Base-by-base conservation (phyloP, 164 flowering plant species). In the Tetrastigma voinierianum region DNA sequence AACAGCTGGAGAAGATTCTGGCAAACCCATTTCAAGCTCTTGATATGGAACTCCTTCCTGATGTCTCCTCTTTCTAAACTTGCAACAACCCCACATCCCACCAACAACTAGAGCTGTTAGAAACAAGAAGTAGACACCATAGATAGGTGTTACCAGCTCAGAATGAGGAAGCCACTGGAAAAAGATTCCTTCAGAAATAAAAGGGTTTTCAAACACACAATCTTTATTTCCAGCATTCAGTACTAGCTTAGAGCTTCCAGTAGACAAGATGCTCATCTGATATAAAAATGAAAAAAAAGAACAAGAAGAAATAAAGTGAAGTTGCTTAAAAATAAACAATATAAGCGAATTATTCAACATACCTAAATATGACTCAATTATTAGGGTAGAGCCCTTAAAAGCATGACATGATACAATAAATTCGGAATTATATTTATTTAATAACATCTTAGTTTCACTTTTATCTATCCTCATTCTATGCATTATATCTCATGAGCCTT, bases 21-120 rank as follows among this genome's bases (percentile, higher is more conserved):
- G 76, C 66, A 67, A 12, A 17, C 79, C 84, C 89, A 85, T 81
- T 78, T 83, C 87, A 40, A 83, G 85, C 66, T 85, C 89, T 53
- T 83, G 89, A 70, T 85, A 85, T 18, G 80, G 77, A 23, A 83
- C 67, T 19, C 75, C 83, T 18, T 54, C 72, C 10, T 58, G 61
- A 45, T 62, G 63, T 59, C 71, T 57, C 69, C 67, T 74, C 69
- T 69, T 83, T 53, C 70, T 64, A 43, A 61, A 70, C 69, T 59
- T 69, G 76, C 80, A 81, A 68, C 81, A 79, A 46, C 79, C 80
- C 80, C 81, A 79, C 24, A 69, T 70, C 24, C 80, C 89, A 62
- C 86, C 89, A 24, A 81, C 72, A 45, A 85, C 58, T 61, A 87
- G 45, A 25, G 67, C 76, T 4, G 82, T 56, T 15, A 74, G 44